Conservation (phyloP, 2,329 filamentous ascomycete species). For the Penicillium brasilianum region DNA sequence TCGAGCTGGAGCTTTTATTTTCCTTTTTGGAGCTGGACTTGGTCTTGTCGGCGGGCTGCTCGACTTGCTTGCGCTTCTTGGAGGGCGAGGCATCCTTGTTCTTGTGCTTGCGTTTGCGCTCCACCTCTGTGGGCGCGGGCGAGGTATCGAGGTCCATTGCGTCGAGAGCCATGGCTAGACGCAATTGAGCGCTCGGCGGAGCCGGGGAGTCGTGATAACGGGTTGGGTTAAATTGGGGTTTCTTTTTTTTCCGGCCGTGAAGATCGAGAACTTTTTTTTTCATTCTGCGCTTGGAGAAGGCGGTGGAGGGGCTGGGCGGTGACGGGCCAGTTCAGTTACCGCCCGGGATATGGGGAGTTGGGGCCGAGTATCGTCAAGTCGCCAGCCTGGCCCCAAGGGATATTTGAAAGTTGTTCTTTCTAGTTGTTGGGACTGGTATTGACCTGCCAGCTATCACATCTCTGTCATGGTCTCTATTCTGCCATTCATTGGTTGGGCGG, state of each 20-base stretch:
- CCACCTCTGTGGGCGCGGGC: slow-evolving; percentile 26
- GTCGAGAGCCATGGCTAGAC: slow-evolving; percentile 43
- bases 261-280: slow-evolving; percentile 38
- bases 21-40: slow-evolving; percentile 2
- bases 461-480: slow-evolving; percentile 52
- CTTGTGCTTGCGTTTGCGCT: slow-evolving; percentile 53
- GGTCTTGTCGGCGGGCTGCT: slow-evolving; percentile 19
- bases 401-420: neutral
- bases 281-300: slow-evolving; percentile 33
- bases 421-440: neutral
- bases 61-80: slow-evolving; percentile 49
- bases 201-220: slow-evolving; percentile 14
- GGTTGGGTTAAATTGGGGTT: slow-evolving; percentile 18
- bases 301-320: slow-evolving; percentile 35
- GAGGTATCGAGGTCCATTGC: slow-evolving; percentile 47
- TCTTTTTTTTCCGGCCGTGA: slow-evolving; percentile 24
- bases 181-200: slow-evolving; percentile 31
- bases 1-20: slow-evolving; percentile 23
- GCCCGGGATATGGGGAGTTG: slow-evolving; percentile 7
- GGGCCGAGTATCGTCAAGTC: slow-evolving; percentile 10
- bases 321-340: slow-evolving; percentile 15
- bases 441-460: neutral
- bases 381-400: slow-evolving; percentile 12
- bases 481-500: slow-evolving; percentile 65
- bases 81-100: slow-evolving; percentile 52